phyloP scores from a whole-genome alignment of 495 filamentous ascomycete species.

The Entonaema liquescens region DNA sequence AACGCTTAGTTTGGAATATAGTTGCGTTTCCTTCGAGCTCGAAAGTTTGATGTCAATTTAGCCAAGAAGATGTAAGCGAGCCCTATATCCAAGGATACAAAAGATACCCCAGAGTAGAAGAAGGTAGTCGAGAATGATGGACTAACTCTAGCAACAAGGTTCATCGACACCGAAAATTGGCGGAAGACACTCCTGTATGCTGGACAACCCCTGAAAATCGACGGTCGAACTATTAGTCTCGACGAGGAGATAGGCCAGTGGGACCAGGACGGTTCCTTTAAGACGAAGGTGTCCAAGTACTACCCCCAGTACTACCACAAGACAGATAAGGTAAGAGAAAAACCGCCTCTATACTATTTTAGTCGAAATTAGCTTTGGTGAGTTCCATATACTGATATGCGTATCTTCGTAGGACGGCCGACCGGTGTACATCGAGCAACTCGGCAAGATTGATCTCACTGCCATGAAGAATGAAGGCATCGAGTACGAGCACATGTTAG shows the following conservation, averaged over 20 bases:
- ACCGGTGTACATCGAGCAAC: conserved; percentile 95
- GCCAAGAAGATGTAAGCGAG: conserved; percentile 83
- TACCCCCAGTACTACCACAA: conserved; percentile 99
- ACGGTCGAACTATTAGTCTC: conserved; percentile 61
- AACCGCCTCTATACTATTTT: neutral
- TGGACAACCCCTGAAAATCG: conserved; percentile 40
- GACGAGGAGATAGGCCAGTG: conserved; percentile 83
- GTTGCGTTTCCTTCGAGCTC: conserved; percentile 90
- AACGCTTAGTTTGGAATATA: conserved; percentile 45
- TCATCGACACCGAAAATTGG: conserved; percentile 91
- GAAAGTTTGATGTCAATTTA: conserved; percentile 89
- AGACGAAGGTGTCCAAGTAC: conserved; percentile 85
- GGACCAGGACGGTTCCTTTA: conserved; percentile 79
- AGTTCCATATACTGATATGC: conserved; percentile 15
- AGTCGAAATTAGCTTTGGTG: neutral
- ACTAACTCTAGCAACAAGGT: conserved; percentile 66
- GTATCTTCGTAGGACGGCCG: conserved; percentile 77
- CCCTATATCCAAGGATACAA: neutral
- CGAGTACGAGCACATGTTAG: conserved; percentile 88
- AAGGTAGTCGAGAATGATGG: conserved; percentile 6
- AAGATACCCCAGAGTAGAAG: conserved; percentile 3
- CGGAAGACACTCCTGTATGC: conserved; percentile 68
- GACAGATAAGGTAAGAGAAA: conserved; percentile 81
- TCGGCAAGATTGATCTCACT: conserved; percentile 89
- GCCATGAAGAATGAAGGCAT: conserved; percentile 92